Conservation (phyloP, 225 moss, liverwort and hornwort species). For the Takakia lepidozioides region DNA sequence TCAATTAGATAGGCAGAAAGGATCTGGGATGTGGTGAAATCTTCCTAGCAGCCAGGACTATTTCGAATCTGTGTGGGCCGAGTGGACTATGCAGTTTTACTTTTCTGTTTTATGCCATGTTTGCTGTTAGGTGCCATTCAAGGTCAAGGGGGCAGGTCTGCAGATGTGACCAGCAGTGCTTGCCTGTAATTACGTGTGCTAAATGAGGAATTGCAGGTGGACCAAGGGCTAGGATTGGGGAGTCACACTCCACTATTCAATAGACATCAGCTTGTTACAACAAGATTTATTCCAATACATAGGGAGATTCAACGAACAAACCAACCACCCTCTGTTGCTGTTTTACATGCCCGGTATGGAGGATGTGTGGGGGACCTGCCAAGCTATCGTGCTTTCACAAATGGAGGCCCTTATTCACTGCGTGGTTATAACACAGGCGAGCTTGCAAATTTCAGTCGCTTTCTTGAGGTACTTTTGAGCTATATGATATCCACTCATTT, state of each 20-base stretch:
- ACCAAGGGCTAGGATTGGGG: conserved; percentile 57
- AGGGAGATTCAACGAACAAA: conserved; percentile 5
- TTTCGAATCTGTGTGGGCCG: too few species aligned
- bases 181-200: too few species aligned
- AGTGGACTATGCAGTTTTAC: too few species aligned
- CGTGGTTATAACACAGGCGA: conserved; percentile 55
- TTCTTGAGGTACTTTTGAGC: conserved; percentile 49
- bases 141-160: too few species aligned
- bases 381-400: conserved; percentile 52
- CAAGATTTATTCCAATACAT: conserved; percentile 36
- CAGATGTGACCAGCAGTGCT: too few species aligned
- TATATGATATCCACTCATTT: too few species aligned
- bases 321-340: conserved; percentile 34
- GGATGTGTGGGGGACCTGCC: conserved; percentile 50
- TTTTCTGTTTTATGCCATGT: too few species aligned
- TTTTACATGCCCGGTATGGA: conserved; percentile 47
- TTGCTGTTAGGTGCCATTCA: too few species aligned
- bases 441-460: conserved; percentile 46
- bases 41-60: too few species aligned
- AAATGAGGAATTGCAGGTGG: too few species aligned
- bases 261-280: conserved; percentile 46
- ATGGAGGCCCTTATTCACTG: conserved; percentile 54
- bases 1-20: too few species aligned
- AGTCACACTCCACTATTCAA: conserved; percentile 45
- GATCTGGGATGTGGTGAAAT: too few species aligned